These are phyloP conservation scores for Nemania bipapillata DNA, from an alignment of 2,329 filamentous ascomycete species.

Conservation along the genomic window DNA sequence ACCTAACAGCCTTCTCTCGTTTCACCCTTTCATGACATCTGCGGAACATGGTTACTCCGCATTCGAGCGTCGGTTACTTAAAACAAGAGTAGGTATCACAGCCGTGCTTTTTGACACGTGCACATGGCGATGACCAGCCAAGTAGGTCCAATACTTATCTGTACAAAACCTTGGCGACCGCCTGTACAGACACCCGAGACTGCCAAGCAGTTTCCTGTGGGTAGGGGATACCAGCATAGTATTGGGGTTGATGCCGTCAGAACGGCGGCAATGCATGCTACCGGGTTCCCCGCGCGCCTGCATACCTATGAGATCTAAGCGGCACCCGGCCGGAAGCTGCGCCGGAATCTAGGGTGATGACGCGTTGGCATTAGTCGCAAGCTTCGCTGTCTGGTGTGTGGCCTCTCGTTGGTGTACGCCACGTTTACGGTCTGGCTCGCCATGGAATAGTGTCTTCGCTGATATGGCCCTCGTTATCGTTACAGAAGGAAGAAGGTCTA, in stretches of 20 bases:
- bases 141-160: constrained; percentile 14
- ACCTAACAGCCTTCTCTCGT: background rate
- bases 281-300: constrained; percentile 57
- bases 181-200: constrained; percentile 51
- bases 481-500: background rate
- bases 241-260: constrained; percentile 49
- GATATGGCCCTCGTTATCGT: background rate
- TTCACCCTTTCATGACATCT: background rate
- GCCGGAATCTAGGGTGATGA: constrained; percentile 53
- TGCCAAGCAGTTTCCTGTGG: constrained; percentile 45
- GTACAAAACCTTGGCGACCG: constrained; percentile 44
- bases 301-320: constrained; percentile 53
- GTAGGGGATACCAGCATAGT: constrained; percentile 33
- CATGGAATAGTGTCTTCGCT: background rate
- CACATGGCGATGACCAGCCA: constrained; percentile 18
- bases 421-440: constrained; percentile 56
- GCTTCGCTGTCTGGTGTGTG: constrained; percentile 56
- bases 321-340: constrained; percentile 55
- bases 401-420: constrained; percentile 52
- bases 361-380: constrained; percentile 50
- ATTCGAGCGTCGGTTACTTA: background rate
- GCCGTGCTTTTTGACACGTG: constrained; percentile 20
- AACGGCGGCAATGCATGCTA: constrained; percentile 53
- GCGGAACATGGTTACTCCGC: background rate
- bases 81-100: constrained; percentile 15